Evolutionary conservation across 495 filamentous ascomycete species (phyloP).

Genomic region (Hypoxylon rickii): DNA sequence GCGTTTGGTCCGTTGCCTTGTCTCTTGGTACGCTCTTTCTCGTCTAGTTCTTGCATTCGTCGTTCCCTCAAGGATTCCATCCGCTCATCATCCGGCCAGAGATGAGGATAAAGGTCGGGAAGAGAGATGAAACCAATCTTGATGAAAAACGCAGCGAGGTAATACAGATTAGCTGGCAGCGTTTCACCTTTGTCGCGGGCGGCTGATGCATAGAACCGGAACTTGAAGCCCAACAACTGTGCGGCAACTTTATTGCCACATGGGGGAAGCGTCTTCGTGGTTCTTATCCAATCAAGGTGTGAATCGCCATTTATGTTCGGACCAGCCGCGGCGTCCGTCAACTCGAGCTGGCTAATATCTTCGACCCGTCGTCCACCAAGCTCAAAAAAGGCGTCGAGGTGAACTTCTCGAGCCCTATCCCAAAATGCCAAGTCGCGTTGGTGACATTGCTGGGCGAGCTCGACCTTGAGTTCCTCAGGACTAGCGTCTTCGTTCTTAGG

Average conservation of each 20-base stretch:
- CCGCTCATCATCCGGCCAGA: conserved; percentile 80
- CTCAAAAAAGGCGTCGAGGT: conserved; percentile 86
- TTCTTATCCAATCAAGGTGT: conserved; percentile 70
- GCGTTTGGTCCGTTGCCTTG: conserved; percentile 76
- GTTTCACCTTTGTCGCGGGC: conserved; percentile 68
- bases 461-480: conserved; percentile 34
- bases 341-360: conserved; percentile 51
- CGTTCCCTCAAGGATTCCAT: conserved; percentile 73
- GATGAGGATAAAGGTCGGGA: conserved; percentile 87
- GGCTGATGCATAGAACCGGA: conserved; percentile 84
- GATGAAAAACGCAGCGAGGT: conserved; percentile 87
- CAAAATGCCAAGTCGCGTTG: conserved; percentile 80
- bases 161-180: conserved; percentile 88
- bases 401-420: conserved; percentile 72
- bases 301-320: conserved; percentile 40
- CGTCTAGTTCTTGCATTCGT: conserved; percentile 76
- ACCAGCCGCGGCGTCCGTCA: conserved; percentile 49
- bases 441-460: conserved; percentile 54
- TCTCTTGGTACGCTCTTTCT: conserved; percentile 68
- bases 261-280: conserved; percentile 79
- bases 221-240: conserved; percentile 94
- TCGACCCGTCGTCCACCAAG: conserved; percentile 65
- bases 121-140: conserved; percentile 98
- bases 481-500: conserved; percentile 72
- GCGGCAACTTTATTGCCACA: conserved; percentile 88